Evolutionary conservation across 257 asterid species (phyloP), one percentile per base, ranked within the genome.

Genomic region (Solanum sitiens): DNA sequence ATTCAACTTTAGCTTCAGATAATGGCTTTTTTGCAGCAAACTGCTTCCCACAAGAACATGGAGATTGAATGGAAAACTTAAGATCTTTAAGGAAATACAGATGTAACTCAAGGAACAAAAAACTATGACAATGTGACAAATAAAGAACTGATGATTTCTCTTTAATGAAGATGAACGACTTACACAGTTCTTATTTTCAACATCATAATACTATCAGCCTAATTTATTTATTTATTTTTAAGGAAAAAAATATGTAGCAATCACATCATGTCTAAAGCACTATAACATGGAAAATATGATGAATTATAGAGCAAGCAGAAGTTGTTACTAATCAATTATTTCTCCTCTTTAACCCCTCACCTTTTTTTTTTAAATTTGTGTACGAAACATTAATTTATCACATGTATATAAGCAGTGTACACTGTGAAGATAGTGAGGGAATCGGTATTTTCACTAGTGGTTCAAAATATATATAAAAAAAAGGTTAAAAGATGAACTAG

Each of bases 11-110:
- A 74, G 87, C 90, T 83, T 77, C 90, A 76, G 68, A 82, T 85
- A 74, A 87, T 42, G 92, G 89, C 85, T 91, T 88, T 88, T 88
- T 89, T 14, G 93, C 93, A 86, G 18, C 87, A 76, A 89, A 94
- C 95, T 94, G 93, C 8, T 42, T 76, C 42, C 11, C 37, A 42
- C 8, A 42, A 76, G 61, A 76, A 76, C 23, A n/a, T 39, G 95
- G 98, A 44, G 96, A 86, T 7, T 27, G 30, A 27, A 27, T 27
- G 30, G 30, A 27, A 27, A 27, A 27, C 30, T 27, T 27, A 27
- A 27, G 30, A 27, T 27, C 30, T 27, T 27, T 27, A 27, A 27
- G 30, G 30, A 27, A 27, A 27, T 27, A 27, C 42, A 39, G 42
- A 39, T 7, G 42, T 8, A 39, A 39, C 42, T 39, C 42, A 39